Evolutionary conservation across 2,329 filamentous ascomycete genomes (phyloP).

Genomic region (Sporothrix schenckii): DNA sequence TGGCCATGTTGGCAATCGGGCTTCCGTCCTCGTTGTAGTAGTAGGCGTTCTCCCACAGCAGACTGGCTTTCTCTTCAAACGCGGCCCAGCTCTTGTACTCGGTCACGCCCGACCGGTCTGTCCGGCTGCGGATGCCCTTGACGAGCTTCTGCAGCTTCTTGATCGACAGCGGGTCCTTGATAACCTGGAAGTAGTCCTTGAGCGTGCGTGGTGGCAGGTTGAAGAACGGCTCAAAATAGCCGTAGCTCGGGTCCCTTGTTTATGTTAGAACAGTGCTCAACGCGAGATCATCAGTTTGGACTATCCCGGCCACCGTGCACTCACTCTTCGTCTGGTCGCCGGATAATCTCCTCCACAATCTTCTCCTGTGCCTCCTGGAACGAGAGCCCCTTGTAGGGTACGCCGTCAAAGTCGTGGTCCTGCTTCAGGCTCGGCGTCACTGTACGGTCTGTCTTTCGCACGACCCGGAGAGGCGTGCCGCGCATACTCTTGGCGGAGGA

Average conservation of each 20-base stretch:
- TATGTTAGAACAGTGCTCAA: constrained; percentile 16
- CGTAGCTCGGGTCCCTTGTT: constrained; percentile 60
- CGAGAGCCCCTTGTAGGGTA: constrained; percentile 69
- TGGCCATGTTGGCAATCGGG: constrained; percentile 75
- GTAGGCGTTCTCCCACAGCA: constrained; percentile 85
- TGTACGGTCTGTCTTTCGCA: constrained; percentile 32
- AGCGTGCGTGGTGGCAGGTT: constrained; percentile 74
- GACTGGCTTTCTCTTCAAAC: constrained; percentile 76
- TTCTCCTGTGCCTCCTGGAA: constrained; percentile 89
- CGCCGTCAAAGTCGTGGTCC: constrained; percentile 58
- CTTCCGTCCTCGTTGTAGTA: constrained; percentile 92
- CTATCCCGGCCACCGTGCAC: not conserved
- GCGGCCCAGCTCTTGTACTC: constrained; percentile 81
- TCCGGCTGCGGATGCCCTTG: constrained; percentile 70
- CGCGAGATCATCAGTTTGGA: no score
- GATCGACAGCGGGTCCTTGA: constrained; percentile 78
- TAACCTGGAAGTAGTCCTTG: constrained; percentile 84
- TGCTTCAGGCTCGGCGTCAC: constrained; percentile 39
- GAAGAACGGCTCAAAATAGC: constrained; percentile 72
- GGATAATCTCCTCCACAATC: constrained; percentile 74
- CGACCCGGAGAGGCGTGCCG: constrained; percentile 31
- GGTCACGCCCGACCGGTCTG: constrained; percentile 62
- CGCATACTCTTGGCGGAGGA: constrained; percentile 22
- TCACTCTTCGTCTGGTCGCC: constrained; percentile 67
- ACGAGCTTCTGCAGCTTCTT: constrained; percentile 76